Base-by-base conservation (phyloP, 1,139 yeast species). In the Magnusiomyces sp. region DNA sequence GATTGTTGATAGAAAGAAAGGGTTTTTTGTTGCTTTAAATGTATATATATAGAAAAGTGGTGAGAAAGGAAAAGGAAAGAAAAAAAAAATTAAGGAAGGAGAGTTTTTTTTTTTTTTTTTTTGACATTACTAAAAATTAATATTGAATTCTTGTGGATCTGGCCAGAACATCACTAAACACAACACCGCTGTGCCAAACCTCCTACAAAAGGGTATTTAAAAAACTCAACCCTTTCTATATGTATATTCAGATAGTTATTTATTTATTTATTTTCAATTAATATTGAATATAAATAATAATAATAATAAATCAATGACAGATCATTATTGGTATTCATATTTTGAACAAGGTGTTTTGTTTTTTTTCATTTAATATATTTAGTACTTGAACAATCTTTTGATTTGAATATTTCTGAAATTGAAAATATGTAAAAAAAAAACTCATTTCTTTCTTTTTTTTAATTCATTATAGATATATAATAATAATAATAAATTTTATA, bases 401-500 rank as follows among this genome's bases (percentile, higher is more conserved):
- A 34, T 34, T 34, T 34, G 38, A n/a, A 34, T 34, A 14, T n/a
- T 34, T 34, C 16, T 34, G 16, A n/a, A 32, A 32, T 32, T 32
- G 34, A 5, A 34, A 5, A 34, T 34, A n/a, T 5, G n/a, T 9
- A n/a, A 34, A 34, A 34, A 34, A 34, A 34, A 34, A 9, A 5
- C 38, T 32, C 34, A 9, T 16, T 9, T 34, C 38, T 34, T 9
- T 16, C 38, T 34, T 5, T 34, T 9, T 34, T 9, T 34, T 9
- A 5, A n/a, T 34, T 9, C 9, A 5, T 34, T 34, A n/a, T 34
- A 5, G 7, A 34, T 5, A 34, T 34, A n/a, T 5, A 34, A 4
- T 34, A 9, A 34, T 9, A 10, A 32, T 32, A 13, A 32, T 13
- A 13, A 32, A 32, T 16, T 38, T 41, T 27, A 83, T 49, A 85